These are phyloP conservation scores for Wickerhamiella spandovensis DNA, from an alignment of 805 yeast species.

Conservation along the genomic window DNA sequence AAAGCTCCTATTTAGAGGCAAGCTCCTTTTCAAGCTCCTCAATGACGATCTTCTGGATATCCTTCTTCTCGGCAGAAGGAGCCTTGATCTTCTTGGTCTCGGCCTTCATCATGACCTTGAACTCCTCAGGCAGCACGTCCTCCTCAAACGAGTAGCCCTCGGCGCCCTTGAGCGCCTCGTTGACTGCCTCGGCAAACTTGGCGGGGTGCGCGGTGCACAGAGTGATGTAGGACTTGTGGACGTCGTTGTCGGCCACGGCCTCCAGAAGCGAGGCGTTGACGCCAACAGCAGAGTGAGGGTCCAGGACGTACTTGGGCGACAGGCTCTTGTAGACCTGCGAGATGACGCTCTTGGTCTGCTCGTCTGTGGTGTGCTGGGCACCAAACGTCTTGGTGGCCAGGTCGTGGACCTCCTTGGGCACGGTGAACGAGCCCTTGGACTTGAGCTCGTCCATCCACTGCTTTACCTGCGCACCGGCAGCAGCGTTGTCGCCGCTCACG, in stretches of 20 bases:
- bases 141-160: constrained; percentile 73
- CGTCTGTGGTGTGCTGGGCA: constrained; percentile 69
- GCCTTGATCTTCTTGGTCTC: constrained; percentile 63
- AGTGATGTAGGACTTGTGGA: constrained; percentile 41
- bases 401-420: constrained; percentile 46
- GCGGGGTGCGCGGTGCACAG: constrained; percentile 99
- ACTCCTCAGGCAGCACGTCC: constrained; percentile 81
- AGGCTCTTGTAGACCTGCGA: constrained; percentile 47
- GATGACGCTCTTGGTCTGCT: constrained; percentile 69
- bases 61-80: constrained; percentile 15
- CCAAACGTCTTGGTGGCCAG: constrained; percentile 59
- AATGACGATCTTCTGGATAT: constrained; percentile 61
- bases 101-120: constrained; percentile 54
- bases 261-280: constrained; percentile 60
- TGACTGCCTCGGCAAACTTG: constrained; percentile 92
- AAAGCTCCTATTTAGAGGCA: background rate
- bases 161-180: constrained; percentile 52
- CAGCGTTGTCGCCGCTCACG: constrained; percentile 39
- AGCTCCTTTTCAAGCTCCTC: constrained; percentile 49
- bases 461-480: constrained; percentile 63
- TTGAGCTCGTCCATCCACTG: constrained; percentile 73
- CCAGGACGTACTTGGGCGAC: constrained; percentile 61
- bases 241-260: constrained; percentile 29
- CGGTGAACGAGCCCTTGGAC: constrained; percentile 60
- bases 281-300: constrained; percentile 96